Conservation (phyloP, 2,329 filamentous ascomycete genomes). For the Xylariaceae sp. region DNA sequence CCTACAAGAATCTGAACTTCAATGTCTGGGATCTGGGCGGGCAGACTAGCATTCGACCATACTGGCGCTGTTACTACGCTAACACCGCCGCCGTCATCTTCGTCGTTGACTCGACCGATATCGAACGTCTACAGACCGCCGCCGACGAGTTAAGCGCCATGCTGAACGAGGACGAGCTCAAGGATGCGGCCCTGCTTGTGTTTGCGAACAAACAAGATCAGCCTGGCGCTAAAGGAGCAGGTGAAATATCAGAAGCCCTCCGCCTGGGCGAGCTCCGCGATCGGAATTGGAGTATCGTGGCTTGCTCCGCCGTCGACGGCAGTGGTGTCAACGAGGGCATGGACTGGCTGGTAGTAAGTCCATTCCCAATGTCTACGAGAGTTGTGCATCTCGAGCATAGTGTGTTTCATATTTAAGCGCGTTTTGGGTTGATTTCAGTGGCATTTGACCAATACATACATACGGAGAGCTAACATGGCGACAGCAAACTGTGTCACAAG, state of each 20-base stretch:
- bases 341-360: conserved; percentile 91
- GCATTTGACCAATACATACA: background rate
- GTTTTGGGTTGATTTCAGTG: background rate
- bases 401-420: background rate
- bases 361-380: background rate
- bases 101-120: conserved; percentile 97
- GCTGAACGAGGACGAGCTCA: conserved; percentile 94
- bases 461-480: conserved; percentile 4
- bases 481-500: conserved; percentile 21
- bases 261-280: conserved; percentile 87
- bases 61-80: conserved; percentile 99
- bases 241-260: conserved; percentile 92
- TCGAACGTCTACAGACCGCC: conserved; percentile 88
- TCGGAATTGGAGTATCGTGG: conserved; percentile 98
- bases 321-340: conserved; percentile 94
- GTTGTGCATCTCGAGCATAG: background rate
- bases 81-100: conserved; percentile 98
- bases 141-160: conserved; percentile 90
- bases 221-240: conserved; percentile 91
- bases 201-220: conserved; percentile 99
- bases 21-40: conserved; percentile 99
- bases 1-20: conserved; percentile 97
- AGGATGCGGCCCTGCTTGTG: conserved; percentile 85
- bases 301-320: conserved; percentile 93
- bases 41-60: conserved; percentile 96